A percentile compares a stretch with the other conserved stretches of the same genome.
phyloP scores from a whole-genome alignment of 805 yeast genomes.

The Cyberlindnera samutprakarnensis region DNA sequence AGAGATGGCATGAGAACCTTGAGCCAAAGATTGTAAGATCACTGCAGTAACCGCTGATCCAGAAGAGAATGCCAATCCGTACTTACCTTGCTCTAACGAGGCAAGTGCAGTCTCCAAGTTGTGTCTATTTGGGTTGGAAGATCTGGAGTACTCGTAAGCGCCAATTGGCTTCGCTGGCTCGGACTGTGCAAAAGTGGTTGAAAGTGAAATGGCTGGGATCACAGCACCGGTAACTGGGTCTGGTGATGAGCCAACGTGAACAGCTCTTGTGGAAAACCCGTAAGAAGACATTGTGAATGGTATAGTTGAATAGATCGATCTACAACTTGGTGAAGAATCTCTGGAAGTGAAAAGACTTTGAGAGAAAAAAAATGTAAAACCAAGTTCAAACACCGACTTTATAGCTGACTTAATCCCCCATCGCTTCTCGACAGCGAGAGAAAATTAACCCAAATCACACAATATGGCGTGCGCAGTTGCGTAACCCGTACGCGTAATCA shows the following conservation, averaged over 20 bases:
- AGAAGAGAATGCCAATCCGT: constrained; percentile 74
- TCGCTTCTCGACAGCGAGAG: no score
- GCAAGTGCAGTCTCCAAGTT: constrained; percentile 76
- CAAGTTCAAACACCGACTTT: no score
- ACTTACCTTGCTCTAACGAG: constrained; percentile 65
- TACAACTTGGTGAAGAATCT: background rate
- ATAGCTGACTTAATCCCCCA: no score
- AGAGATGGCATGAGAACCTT: constrained; percentile 66
- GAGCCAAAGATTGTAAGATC: constrained; percentile 63
- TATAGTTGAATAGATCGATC: background rate
- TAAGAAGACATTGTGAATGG: constrained; percentile 1
- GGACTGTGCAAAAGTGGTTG: constrained; percentile 79
- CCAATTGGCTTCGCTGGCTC: constrained; percentile 76
- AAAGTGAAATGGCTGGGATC: constrained; percentile 73
- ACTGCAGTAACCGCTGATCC: constrained; percentile 83
- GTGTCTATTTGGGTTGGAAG: constrained; percentile 81
- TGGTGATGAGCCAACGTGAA: constrained; percentile 72
- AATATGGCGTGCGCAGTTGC: no score
- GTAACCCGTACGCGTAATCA: no score
- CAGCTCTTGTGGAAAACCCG: constrained; percentile 69
- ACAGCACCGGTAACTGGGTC: constrained; percentile 80
- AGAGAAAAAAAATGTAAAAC: no score
- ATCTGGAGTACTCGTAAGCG: constrained; percentile 74
- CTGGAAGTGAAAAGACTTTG: background rate
- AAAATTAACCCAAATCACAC: no score